These are phyloP conservation scores for Sugiyamaella japonica DNA, from an alignment of 1,139 yeast genomes.

Conservation along the genomic window DNA sequence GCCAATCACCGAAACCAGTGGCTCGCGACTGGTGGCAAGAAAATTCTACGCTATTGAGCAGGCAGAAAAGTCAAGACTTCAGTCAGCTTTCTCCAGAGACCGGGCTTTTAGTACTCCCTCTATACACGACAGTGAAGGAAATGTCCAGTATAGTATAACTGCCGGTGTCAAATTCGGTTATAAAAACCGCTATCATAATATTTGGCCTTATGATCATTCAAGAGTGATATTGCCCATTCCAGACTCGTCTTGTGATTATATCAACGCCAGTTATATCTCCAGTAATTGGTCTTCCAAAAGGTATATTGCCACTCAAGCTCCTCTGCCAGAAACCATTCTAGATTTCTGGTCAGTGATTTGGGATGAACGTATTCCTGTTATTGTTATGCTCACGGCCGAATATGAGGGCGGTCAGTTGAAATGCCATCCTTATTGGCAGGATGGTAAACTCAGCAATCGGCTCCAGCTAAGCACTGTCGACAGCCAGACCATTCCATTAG, in stretches of 20 bases:
- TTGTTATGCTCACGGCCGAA: slow-evolving; percentile 66
- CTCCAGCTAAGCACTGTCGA: slow-evolving; percentile 17
- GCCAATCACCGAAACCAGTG: slow-evolving; percentile 32
- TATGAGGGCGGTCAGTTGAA: slow-evolving; percentile 54
- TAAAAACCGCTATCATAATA: slow-evolving; percentile 76
- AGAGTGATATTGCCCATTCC: slow-evolving; percentile 49
- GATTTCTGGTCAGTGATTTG: slow-evolving; percentile 82
- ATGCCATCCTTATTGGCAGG: slow-evolving; percentile 59
- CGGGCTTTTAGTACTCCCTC: slow-evolving; percentile 24
- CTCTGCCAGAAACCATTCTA: slow-evolving; percentile 68
- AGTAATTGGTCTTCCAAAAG: slow-evolving; percentile 39
- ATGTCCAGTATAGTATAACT: slow-evolving; percentile 24
- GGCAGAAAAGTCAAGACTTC: slow-evolving; percentile 42
- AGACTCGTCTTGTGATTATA: slow-evolving; percentile 46
- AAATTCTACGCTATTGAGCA: slow-evolving; percentile 42
- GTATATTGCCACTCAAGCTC: slow-evolving; percentile 87
- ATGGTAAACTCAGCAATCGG: slow-evolving; percentile 35
- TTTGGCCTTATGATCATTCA: slow-evolving; percentile 79
- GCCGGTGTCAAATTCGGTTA: slow-evolving; percentile 73
- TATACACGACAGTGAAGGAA: slow-evolving; percentile 15
- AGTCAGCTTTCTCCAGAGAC: slow-evolving; percentile 34
- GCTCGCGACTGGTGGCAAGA: slow-evolving; percentile 40
- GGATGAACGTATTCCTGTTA: slow-evolving; percentile 59
- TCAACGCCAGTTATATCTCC: slow-evolving; percentile 60
- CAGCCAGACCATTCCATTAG: slow-evolving; percentile 23